Conservation (phyloP, 129 eudicot species). For the Saussurea involucrata region DNA sequence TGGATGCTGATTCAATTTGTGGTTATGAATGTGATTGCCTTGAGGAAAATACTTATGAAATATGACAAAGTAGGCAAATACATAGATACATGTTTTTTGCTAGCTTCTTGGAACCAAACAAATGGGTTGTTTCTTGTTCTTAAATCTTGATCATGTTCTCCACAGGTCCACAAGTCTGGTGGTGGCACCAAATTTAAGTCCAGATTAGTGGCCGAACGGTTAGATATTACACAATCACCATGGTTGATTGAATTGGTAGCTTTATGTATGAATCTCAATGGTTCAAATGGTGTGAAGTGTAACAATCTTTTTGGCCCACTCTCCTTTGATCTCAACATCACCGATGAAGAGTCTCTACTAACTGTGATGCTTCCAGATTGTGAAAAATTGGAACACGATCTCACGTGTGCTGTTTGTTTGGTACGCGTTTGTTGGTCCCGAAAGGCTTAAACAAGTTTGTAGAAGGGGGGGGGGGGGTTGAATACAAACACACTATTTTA, state of each 20-base stretch:
- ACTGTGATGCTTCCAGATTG: constrained; percentile 38
- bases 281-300: constrained; percentile 15
- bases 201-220: constrained; percentile 33
- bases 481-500: too few relatives aligned
- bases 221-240: constrained; percentile 59
- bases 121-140: neutral
- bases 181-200: constrained; percentile 50
- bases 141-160: neutral
- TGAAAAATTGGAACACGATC: constrained; percentile 35
- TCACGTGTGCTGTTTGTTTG: constrained; percentile 63
- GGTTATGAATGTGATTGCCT: constrained; percentile 49
- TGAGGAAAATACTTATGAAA: constrained; percentile 53
- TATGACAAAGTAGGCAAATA: constrained; percentile 50
- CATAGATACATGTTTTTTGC: too few relatives aligned
- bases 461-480: too few relatives aligned
- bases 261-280: constrained; percentile 43
- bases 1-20: constrained; percentile 42
- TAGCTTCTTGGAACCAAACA: neutral
- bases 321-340: constrained; percentile 25
- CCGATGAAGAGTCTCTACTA: constrained; percentile 24
- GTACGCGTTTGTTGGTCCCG: constrained; percentile 30
- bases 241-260: constrained; percentile 65
- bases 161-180: constrained; percentile 48
- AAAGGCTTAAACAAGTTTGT: too few relatives aligned
- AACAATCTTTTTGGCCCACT: constrained; percentile 22